These are phyloP conservation scores for Picea abies DNA, from an alignment of 83 land plant species.

Conservation along the genomic window DNA sequence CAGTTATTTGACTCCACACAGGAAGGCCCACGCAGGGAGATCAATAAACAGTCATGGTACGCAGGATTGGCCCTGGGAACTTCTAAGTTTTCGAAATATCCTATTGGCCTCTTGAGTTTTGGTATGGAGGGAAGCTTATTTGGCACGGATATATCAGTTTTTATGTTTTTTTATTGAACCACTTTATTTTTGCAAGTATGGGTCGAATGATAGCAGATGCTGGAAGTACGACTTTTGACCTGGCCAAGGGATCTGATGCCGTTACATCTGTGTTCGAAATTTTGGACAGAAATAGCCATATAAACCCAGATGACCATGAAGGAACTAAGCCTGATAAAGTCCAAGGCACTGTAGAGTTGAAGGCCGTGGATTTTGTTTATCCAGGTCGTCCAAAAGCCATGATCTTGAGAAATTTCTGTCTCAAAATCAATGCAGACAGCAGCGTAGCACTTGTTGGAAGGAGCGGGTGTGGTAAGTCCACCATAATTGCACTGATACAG, in stretches of 20 bases:
- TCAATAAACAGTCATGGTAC: slow-evolving; percentile 31
- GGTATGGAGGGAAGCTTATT: slow-evolving; percentile 42
- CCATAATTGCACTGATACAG: too few species aligned
- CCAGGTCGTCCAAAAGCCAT: too few species aligned
- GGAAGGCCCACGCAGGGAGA: slow-evolving; percentile 27
- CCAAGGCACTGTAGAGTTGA: too few species aligned
- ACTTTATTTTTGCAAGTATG: slow-evolving; percentile 54
- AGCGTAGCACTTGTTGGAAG: too few species aligned
- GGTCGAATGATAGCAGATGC: slow-evolving; percentile 52
- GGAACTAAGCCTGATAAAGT: too few species aligned
- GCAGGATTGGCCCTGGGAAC: slow-evolving; percentile 28
- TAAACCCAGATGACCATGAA: slow-evolving; percentile 25
- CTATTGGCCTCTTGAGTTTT: slow-evolving; percentile 35
- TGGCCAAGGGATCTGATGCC: too few species aligned
- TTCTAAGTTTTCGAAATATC: slow-evolving; percentile 15
- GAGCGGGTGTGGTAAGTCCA: too few species aligned
- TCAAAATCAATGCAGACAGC: too few species aligned
- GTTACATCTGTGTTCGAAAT: too few species aligned
- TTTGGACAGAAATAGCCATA: background rate
- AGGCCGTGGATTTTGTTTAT: too few species aligned
- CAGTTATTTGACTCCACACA: slow-evolving; percentile 28
- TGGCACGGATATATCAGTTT: slow-evolving; percentile 26
- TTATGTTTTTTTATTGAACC: slow-evolving; percentile 35
- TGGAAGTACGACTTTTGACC: too few species aligned
- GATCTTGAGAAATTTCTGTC: too few species aligned